Conservation (phyloP, 805 yeast genomes). For the Ogataea haglerorum region DNA sequence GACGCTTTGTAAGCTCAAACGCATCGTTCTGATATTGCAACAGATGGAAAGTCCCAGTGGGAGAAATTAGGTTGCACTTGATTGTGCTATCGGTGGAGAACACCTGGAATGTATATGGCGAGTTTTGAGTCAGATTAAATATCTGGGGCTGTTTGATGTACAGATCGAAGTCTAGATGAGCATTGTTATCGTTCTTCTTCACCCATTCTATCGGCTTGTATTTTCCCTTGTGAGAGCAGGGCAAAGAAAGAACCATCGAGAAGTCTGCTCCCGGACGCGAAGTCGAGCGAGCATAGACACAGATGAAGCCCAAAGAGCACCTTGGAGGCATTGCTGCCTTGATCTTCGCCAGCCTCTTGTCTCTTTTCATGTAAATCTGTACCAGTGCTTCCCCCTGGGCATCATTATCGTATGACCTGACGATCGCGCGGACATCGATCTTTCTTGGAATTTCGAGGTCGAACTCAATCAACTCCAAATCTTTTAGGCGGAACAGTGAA, state of each 20-base stretch:
- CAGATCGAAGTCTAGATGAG: conserved; percentile 61
- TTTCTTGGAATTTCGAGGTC: conserved; percentile 68
- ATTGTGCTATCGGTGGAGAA: conserved; percentile 51
- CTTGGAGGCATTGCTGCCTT: conserved; percentile 77
- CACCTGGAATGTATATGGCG: conserved; percentile 62
- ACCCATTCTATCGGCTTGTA: conserved; percentile 59
- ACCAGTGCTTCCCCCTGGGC: conserved; percentile 57
- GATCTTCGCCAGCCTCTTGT: conserved; percentile 64
- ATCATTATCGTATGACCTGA: conserved; percentile 39
- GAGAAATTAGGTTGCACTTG: conserved; percentile 66
- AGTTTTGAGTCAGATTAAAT: conserved; percentile 51
- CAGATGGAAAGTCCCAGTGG: conserved; percentile 73
- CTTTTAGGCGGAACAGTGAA: conserved; percentile 67
- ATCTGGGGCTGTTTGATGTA: conserved; percentile 86
- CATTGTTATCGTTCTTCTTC: conserved; percentile 66
- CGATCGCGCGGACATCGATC: conserved; percentile 61
- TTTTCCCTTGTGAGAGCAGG: conserved; percentile 68
- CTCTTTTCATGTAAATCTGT: conserved; percentile 73
- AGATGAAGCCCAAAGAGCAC: conserved; percentile 66
- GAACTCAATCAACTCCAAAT: conserved; percentile 76
- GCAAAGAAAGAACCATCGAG: conserved; percentile 70
- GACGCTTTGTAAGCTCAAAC: conserved; percentile 58
- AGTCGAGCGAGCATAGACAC: conserved; percentile 51
- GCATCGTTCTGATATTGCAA: conserved; percentile 44
- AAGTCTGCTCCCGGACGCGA: conserved; percentile 49